Evolutionary conservation across 2,329 filamentous ascomycete genomes (phyloP), one percentile per base, ranked within the genome.

Genomic region (Talaromyces sp.): DNA sequence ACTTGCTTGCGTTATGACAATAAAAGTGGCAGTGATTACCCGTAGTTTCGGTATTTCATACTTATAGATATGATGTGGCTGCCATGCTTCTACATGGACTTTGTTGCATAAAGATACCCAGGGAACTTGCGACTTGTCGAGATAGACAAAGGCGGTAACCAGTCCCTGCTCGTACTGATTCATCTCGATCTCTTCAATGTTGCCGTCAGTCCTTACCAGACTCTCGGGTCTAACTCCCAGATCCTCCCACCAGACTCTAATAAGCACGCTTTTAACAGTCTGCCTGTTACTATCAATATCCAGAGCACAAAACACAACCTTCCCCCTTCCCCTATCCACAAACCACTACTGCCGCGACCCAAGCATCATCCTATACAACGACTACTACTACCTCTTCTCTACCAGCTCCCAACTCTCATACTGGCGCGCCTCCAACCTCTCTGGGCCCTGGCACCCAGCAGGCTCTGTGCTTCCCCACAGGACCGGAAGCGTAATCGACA

Each of bases 401-500:
- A 61, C 59, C 2, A n/a, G n/a, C 16, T 16, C 28, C 0, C 40
- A 40, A n/a, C 42, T 64, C 21, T 23, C 33, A 12, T 62, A 62
- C 31, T 59, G 25, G 37, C 58, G 54, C 14, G 63, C 63, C n/a
- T 58, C 60, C 16, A 42, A 50, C 33, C 60, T 64, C 44, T 54
- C 40, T 25, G 58, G 59, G 5, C 60, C 63, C n/a, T 64, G 58
- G 60, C 59, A 23, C 33, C 25, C 33, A 14, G 58, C 50, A 14
- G 74, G 72, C 31, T 68, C 60, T 21, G 69, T 76, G 7, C 66
- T 76, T 1, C 66, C 70, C 8, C 44, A n/a, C 6, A 18, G 28
- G 16, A 67, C 61, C 21, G 68, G 72, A 33, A 75, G 72, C 55
- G 61, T 73, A 44, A 75, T 76, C 54, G 65, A 66, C 2, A 76